phyloP scores from a whole-genome alignment of 345 rosid species.

The Bruguiera sexangula region DNA sequence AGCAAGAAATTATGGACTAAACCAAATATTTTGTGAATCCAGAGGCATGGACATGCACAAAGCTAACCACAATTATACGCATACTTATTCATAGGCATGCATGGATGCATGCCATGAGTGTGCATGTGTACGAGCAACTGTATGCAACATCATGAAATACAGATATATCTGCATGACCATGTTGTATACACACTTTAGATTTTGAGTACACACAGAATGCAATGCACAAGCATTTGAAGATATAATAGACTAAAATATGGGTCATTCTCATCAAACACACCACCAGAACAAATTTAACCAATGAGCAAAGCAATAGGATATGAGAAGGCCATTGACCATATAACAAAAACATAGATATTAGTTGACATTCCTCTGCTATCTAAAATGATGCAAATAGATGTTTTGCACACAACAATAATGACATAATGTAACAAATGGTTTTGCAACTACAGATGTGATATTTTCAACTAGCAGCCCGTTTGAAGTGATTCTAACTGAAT shows the following conservation, averaged over 20 bases:
- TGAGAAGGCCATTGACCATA: background rate
- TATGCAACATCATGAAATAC: no score
- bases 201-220: no score
- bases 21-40: background rate
- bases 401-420: no score
- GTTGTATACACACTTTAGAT: no score
- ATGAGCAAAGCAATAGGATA: background rate
- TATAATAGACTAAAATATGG: background rate
- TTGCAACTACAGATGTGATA: background rate
- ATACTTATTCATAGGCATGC: background rate
- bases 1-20: background rate
- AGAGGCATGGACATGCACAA: background rate
- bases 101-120: background rate
- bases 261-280: background rate
- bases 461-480: background rate
- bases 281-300: background rate
- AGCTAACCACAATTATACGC: background rate
- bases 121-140: no score
- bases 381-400: no score
- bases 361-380: no score
- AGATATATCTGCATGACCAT: no score
- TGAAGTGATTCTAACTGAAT: background rate
- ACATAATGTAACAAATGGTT: no score
- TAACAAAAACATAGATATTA: background rate
- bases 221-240: no score